phyloP scores from a whole-genome alignment of 208 protist species.

The Trypanosoma boissoni region DNA sequence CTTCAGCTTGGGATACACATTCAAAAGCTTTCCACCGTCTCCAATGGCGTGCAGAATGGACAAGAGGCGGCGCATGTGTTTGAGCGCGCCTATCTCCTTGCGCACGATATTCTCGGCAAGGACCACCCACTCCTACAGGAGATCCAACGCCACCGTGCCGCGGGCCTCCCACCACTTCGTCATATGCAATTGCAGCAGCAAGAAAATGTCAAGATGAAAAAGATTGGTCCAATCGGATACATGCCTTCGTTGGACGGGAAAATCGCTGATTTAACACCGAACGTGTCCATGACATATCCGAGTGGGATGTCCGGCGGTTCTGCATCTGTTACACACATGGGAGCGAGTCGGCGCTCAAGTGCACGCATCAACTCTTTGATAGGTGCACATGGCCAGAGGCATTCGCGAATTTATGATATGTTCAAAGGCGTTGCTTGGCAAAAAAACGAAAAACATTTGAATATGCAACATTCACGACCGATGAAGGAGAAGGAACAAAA shows the following conservation, averaged over 20 bases:
- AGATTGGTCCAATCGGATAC: too few relatives aligned
- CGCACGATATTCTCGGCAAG: background rate
- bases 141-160: background rate
- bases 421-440: too few relatives aligned
- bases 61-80: conserved; percentile 4
- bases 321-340: too few relatives aligned
- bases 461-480: background rate
- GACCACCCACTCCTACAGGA: conserved; percentile 11
- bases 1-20: conserved; percentile 18
- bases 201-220: background rate
- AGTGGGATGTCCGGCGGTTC: too few relatives aligned
- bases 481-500: background rate
- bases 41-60: background rate
- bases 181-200: background rate
- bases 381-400: too few relatives aligned
- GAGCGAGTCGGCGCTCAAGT: too few relatives aligned
- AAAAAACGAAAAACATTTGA: background rate
- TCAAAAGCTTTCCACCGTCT: conserved; percentile 1
- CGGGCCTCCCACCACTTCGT: background rate
- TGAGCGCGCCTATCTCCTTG: conserved; percentile 2
- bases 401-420: too few relatives aligned
- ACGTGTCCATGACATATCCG: too few relatives aligned
- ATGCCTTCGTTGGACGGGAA: too few relatives aligned
- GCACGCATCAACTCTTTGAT: too few relatives aligned
- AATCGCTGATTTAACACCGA: too few relatives aligned